phyloP scores from a whole-genome alignment of 129 eudicot species.

The Ambrosia trifida region DNA sequence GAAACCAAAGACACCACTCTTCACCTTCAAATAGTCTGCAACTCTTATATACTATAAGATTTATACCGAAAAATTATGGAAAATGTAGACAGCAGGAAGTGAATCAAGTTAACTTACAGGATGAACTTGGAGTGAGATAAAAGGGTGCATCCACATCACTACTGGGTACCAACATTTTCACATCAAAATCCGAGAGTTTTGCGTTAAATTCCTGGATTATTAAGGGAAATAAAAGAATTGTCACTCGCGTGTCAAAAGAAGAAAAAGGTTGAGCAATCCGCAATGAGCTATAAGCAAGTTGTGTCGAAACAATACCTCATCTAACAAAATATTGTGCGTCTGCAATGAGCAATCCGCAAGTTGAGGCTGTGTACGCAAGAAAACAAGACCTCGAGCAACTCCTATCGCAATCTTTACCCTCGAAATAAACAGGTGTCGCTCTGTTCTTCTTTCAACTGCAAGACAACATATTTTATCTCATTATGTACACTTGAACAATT shows the following conservation, averaged over 20 bases:
- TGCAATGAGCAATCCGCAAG: constrained; percentile 20
- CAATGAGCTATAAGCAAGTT: no score
- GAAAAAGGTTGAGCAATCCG: not conserved
- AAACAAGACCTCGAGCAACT: constrained; percentile 33
- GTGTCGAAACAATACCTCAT: constrained; percentile 15
- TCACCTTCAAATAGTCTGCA: constrained; percentile 21
- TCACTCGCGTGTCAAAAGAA: not conserved
- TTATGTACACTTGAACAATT: not conserved
- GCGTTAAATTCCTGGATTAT: not conserved
- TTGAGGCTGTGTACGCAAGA: constrained; percentile 26
- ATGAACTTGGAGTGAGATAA: constrained; percentile 16
- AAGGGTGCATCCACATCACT: not conserved
- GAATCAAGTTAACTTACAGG: constrained; percentile 5
- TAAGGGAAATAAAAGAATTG: not conserved
- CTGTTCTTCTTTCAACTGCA: constrained; percentile 25
- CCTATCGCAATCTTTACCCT: constrained; percentile 30
- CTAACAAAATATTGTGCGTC: constrained; percentile 27
- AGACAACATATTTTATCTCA: not conserved
- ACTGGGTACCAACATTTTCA: constrained; percentile 21
- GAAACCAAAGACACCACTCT: constrained; percentile 17
- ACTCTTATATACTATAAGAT: not conserved
- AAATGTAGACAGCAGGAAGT: not conserved
- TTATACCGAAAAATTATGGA: not conserved
- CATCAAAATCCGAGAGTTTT: constrained; percentile 26
- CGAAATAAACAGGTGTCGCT: constrained; percentile 5